Percentiles rank a stretch among this genome's conserved stretches.
These are phyloP conservation scores for Hypoxylon sp. DNA, from an alignment of 2,329 filamentous ascomycete species.

Conservation along the genomic window DNA sequence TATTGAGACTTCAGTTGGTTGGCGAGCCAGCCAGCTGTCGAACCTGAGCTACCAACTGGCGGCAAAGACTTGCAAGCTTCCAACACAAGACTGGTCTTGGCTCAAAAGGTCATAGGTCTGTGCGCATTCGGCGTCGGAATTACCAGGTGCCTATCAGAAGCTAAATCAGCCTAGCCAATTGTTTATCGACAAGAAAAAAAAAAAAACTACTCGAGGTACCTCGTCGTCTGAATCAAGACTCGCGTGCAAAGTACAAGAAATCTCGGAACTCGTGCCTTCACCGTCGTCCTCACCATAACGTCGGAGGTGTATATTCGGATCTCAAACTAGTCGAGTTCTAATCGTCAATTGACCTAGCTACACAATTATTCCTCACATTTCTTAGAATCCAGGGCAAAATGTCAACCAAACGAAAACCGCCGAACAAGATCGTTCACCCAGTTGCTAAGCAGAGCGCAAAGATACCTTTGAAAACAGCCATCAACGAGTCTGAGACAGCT, in stretches of 20 bases:
- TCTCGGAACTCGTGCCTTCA: conserved; percentile 20
- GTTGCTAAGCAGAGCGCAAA: conserved; percentile 69
- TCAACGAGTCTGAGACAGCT: conserved; percentile 72
- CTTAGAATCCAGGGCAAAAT: conserved; percentile 55
- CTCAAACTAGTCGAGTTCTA: not conserved
- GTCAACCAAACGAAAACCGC: conserved; percentile 74
- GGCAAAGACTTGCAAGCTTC: not conserved
- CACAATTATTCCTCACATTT: conserved; percentile 5
- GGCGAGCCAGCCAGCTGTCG: not conserved
- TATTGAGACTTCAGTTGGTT: not conserved
- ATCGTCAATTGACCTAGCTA: not conserved
- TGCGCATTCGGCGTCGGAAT: conserved; percentile 34
- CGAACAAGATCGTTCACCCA: conserved; percentile 70
- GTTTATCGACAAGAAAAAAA: conserved; percentile 44
- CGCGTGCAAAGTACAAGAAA: conserved; percentile 26
- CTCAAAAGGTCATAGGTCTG: not conserved
- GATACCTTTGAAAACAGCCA: conserved; percentile 63
- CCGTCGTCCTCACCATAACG: conserved; percentile 3
- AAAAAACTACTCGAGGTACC: conserved; percentile 32
- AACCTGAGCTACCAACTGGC: not conserved
- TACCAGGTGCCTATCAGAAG: conserved; percentile 39
- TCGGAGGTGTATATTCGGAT: not conserved
- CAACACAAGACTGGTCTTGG: not conserved
- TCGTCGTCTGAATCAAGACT: conserved; percentile 14
- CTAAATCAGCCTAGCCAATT: not conserved